A percentile compares a stretch with the other conserved stretches of the same genome.
These are phyloP conservation scores for Aspergillus leporis DNA, from an alignment of 495 filamentous ascomycete species.

Conservation along the genomic window DNA sequence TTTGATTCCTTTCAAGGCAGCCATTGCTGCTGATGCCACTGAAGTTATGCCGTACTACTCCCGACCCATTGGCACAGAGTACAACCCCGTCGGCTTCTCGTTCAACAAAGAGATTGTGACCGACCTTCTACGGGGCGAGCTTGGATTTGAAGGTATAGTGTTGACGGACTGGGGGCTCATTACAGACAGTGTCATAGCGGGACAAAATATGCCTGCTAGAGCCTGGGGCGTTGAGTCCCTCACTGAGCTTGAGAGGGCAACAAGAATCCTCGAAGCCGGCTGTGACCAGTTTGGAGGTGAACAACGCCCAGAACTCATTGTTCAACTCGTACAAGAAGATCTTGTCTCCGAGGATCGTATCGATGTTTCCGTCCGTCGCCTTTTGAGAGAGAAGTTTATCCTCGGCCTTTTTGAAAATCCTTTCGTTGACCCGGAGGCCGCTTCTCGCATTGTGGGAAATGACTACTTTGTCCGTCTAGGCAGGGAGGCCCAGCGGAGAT, in stretches of 20 bases:
- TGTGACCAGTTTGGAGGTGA: constrained; percentile 43
- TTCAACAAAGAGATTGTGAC: constrained; percentile 29
- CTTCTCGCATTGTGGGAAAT: constrained; percentile 31
- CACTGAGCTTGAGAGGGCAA: constrained; percentile 22
- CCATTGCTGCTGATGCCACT: constrained; percentile 28
- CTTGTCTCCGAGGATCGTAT: constrained; percentile 9
- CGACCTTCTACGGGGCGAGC: constrained; percentile 30
- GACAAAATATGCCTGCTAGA: constrained; percentile 6
- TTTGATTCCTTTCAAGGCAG: constrained; percentile 13
- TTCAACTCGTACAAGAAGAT: constrained; percentile 9
- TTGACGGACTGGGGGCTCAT: constrained; percentile 37
- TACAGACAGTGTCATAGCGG: neutral
- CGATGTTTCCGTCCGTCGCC: constrained; percentile 13
- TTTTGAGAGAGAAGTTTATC: constrained; percentile 18
- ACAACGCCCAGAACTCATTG: constrained; percentile 31
- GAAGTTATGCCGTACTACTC: constrained; percentile 39
- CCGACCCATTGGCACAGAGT: constrained; percentile 12
- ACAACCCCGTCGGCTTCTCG: constrained; percentile 31
- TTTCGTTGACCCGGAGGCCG: constrained; percentile 33
- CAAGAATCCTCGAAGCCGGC: constrained; percentile 31
- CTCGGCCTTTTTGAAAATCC: constrained; percentile 20
- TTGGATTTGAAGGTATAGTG: constrained; percentile 39
- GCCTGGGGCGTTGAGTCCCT: constrained; percentile 11
- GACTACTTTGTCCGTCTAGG: constrained; percentile 30
- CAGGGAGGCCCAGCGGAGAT: constrained; percentile 25